Base-by-base conservation (phyloP, 2,329 filamentous ascomycete genomes). In the Microdochium bolleyi region DNA sequence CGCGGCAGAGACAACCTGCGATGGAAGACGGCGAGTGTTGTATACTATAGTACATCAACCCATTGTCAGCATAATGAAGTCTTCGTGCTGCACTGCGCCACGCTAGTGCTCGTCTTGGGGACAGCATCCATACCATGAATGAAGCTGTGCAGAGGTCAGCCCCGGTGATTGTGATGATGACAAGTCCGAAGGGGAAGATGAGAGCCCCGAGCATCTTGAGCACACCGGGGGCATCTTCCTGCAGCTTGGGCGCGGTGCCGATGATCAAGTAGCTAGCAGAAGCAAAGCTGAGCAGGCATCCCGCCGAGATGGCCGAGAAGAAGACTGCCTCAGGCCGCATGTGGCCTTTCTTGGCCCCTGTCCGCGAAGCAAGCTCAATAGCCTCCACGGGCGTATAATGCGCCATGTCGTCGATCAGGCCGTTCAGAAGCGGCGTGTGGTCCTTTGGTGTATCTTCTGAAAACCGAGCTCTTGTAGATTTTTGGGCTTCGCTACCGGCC, bases 261-360 rank as follows among this genome's bases (percentile, higher is more conserved):
- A 73, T 73, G 50, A 70, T 73, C n/a, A 79, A 63, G 0, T 67
- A 61, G 2, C 74, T 71, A 0, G 73, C 76, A 44, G 72, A 75
- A 4, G 73, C 77, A 56, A 82, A 80, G 2, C 73, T 69, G 1
- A 82, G 64, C 5, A 82, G 62, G 52, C 72, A 72, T 0, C 79
- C 79, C 3, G 77, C 77, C 48, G 77, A 73, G 41, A 80, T 70
- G 3, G 73, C 65, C 54, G 73, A 77, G 48, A 77, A 58, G 57
- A 80, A 79, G 41, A 79, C 67, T 56, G 80, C 80, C 59, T 78
- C 73, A 3, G 73, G 63, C 10, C 75, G 69, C 74, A 76, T 80
- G 52, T 75, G 70, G 10, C 75, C 76, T 60, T 81, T 82, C 51
- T 69, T 69, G 24, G 68, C 67, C 4, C 78, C 79, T n/a, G 73